A percentile compares a stretch with the other conserved stretches of the same genome.
Evolutionary conservation across 2,329 filamentous ascomycete genomes (phyloP).

Genomic region (Paradendryphiella salina): DNA sequence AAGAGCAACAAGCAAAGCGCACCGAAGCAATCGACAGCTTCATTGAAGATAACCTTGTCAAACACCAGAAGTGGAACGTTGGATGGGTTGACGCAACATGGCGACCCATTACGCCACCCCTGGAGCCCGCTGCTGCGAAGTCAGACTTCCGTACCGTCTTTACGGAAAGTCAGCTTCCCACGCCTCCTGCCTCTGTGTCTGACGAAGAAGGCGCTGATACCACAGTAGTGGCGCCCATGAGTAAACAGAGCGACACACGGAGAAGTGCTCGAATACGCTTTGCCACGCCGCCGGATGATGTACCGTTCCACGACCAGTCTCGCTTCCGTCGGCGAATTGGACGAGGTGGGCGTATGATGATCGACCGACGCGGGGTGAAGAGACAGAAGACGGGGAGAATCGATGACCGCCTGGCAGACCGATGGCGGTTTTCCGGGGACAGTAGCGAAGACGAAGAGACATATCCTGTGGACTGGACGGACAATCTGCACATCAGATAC

Average conservation of each 20-base stretch:
- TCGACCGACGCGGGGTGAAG: slow-evolving; percentile 77
- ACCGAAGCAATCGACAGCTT: slow-evolving; percentile 78
- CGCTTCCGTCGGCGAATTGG: slow-evolving; percentile 84
- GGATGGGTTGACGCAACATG: slow-evolving; percentile 86
- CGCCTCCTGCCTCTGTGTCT: slow-evolving; percentile 53
- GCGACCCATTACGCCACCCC: slow-evolving; percentile 78
- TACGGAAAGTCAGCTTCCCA: slow-evolving; percentile 49
- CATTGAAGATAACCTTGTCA: slow-evolving; percentile 83
- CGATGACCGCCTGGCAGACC: slow-evolving; percentile 43
- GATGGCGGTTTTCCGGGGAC: slow-evolving; percentile 85
- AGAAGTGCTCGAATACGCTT: slow-evolving; percentile 44
- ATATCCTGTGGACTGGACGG: slow-evolving; percentile 74
- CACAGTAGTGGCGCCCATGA: slow-evolving; percentile 45
- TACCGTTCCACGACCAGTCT: slow-evolving; percentile 52
- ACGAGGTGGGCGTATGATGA: slow-evolving; percentile 80
- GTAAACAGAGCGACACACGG: slow-evolving; percentile 30
- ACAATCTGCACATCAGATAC: slow-evolving; percentile 61
- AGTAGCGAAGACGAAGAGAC: slow-evolving; percentile 75
- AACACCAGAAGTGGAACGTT: slow-evolving; percentile 90
- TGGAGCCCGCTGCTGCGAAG: slow-evolving; percentile 54
- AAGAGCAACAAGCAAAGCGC: slow-evolving; percentile 78
- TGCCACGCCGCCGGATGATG: slow-evolving; percentile 46
- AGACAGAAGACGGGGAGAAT: slow-evolving; percentile 46
- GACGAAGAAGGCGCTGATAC: slow-evolving; percentile 49
- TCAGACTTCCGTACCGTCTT: slow-evolving; percentile 48